Evolutionary conservation across 1,139 yeast species (phyloP), one percentile per base, ranked within the genome.

Genomic region (Yamadazyma diddensiae): DNA sequence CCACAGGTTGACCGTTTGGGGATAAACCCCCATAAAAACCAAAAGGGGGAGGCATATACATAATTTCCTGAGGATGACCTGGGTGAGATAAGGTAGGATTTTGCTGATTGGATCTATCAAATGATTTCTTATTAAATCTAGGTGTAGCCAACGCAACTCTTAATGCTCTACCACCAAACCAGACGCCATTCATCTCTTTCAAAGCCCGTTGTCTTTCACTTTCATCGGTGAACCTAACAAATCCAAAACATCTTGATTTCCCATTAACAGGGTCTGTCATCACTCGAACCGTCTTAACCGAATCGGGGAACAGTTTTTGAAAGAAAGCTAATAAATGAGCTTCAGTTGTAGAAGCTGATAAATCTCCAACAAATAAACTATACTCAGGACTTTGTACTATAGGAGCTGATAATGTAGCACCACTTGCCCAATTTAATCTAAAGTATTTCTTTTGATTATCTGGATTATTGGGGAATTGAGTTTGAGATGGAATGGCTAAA

Each of bases 261-360:
- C 88, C 87, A 5, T 85, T 76, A 10, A 72, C 61, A 23, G 82
- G 86, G 52, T 82, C 90, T n/a, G 83, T 73, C 79, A 82, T 81
- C 15, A 82, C 82, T 40, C 85, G 66, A 5, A 79, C 88, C 18
- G 83, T 77, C 36, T 75, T 70, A 31, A 82, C 79, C 4, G 86
- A 76, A 20, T 73, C 68, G 3, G 74, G 72, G 54, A 76, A 82
- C 39, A 70, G 68, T 24, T 74, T 68, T 46, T 79, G 83, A 53
- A 82, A 82, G 32, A 82, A 70, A 28, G 83, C 82, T 33, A 79
- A 62, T 37, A 82, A 56, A 46, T 78, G 81, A 13, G 82, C 81
- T 48, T 82, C 90, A 4, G 83, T 80, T 14, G 85, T 80, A 15
- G 77, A 74, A 13, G 85, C 86, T 2, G 86, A 77, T 42, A 82